Base-by-base conservation (phyloP, 441 rosid species). In the Sinapis alba region DNA sequence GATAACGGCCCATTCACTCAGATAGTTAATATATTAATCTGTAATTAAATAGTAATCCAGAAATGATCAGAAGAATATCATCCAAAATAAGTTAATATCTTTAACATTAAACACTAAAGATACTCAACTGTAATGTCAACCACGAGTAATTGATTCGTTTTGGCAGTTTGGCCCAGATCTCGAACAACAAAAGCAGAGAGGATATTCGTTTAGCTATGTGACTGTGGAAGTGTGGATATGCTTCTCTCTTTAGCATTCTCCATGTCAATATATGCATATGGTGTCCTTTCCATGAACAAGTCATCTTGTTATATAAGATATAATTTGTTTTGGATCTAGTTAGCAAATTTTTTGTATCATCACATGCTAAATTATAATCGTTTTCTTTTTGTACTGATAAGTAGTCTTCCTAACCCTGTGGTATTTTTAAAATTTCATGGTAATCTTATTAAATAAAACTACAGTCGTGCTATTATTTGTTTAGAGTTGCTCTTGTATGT, bases 231-330 rank as follows among this genome's bases (percentile, higher is more conserved):
- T 28, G 34, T 28, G 7, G 34, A 15, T 9, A 5, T 65, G 73
- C 73, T 75, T 74, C 11, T 23, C n/a, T 45, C 67, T 28, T 45
- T 15, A 5, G 59, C 50, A 30, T 73, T 73, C 32, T 72, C 38
- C 62, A 70, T 36, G 72, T 54, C 72, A 16, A 28, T 6, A 24
- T 24, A 57, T 57, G 6, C 10, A 24, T 60, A 28, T 15, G 23
- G 13, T 28, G 13, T 16, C 41, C 41, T 60, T 28, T 15, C 10
- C 13, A 60, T 60, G 23, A 60, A 60, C 64, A 59, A 54, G 13
- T 27, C 62, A 13, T 24, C 10, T 57, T 57, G 10, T 57, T 57
- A 24, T 56, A 56, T 56, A 56, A 56, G 16, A 23, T 57, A 0
- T 57, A 57, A 23, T 11, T 56, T 56, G 12, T 13, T 1, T 1